A percentile compares a stretch with the other conserved stretches of the same genome.
Conservation (phyloP, 2,329 filamentous ascomycete species). For the Coniochaeta sp. region DNA sequence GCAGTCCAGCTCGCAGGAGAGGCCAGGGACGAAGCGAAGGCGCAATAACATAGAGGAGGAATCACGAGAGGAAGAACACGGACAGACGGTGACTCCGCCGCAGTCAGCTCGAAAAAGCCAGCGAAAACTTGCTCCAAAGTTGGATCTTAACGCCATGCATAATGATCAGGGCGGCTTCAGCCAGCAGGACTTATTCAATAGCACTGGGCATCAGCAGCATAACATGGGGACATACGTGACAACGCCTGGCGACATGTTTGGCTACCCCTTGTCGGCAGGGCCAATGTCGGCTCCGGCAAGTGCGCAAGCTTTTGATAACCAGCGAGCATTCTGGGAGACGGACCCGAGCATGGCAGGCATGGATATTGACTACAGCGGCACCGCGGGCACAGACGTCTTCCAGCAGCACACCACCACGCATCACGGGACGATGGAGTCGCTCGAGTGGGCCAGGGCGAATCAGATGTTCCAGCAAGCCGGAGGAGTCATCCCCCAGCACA, state of each 20-base stretch:
- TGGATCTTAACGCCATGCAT: constrained; percentile 43
- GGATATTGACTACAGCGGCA: constrained; percentile 49
- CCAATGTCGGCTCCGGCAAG: constrained; percentile 46
- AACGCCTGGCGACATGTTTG: constrained; percentile 47
- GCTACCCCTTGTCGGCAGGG: constrained; percentile 53
- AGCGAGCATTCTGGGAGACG: constrained; percentile 48
- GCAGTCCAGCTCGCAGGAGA: constrained; percentile 15
- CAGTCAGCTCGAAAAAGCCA: constrained; percentile 47
- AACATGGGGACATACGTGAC: constrained; percentile 36
- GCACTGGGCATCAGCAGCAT: constrained; percentile 28
- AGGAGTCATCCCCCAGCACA: constrained; percentile 23
- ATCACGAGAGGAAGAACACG: constrained; percentile 24
- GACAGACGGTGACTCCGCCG: constrained; percentile 53
- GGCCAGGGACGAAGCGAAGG: constrained; percentile 35
- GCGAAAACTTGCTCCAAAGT: constrained; percentile 46
- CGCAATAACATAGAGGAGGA: constrained; percentile 26
- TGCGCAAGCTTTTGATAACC: constrained; percentile 34
- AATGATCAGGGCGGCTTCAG: constrained; percentile 46
- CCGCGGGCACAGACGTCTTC: constrained; percentile 36
- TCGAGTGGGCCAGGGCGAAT: constrained; percentile 50
- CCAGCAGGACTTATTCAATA: constrained; percentile 43
- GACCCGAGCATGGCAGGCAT: constrained; percentile 45
- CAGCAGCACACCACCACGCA: constrained; percentile 28
- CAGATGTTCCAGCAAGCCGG: constrained; percentile 46
- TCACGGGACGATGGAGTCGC: constrained; percentile 41